Conservation (phyloP, 2,329 filamentous ascomycete genomes). For the Verticillium longisporum region DNA sequence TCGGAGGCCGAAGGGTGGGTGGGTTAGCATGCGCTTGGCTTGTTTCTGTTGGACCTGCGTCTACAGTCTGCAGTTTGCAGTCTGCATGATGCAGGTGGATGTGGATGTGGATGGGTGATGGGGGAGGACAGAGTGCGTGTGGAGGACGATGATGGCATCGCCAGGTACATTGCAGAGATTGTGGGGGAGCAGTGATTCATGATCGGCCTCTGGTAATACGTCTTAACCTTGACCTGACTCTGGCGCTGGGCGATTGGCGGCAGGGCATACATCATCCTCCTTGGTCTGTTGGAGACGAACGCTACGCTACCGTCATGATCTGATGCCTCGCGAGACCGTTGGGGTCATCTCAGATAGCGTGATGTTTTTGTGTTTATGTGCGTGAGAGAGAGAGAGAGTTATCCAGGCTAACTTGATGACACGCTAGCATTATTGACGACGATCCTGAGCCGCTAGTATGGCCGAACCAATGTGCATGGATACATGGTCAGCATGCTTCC, state of each 20-base stretch:
- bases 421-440: background rate
- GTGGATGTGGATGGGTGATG: background rate
- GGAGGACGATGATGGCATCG: background rate
- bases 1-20: background rate
- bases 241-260: background rate
- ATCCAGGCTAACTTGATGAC: background rate
- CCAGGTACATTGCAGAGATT: background rate
- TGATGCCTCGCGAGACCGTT: no score
- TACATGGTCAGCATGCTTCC: background rate
- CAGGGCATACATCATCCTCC: background rate
- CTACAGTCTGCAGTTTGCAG: constrained; percentile 13
- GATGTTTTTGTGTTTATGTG: no score
- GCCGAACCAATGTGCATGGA: background rate
- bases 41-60: constrained; percentile 35
- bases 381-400: no score
- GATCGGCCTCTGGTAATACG: background rate
- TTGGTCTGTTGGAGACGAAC: background rate
- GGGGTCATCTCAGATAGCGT: no score
- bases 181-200: background rate
- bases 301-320: background rate
- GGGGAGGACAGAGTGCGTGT: background rate
- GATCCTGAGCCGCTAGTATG: background rate
- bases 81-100: background rate
- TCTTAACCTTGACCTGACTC: background rate
- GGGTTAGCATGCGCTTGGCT: constrained; percentile 5